A percentile compares a stretch with the other conserved stretches of the same genome.
phyloP scores from a whole-genome alignment of 1,284 basidiomycete genomes.

The Gomphus sp. region DNA sequence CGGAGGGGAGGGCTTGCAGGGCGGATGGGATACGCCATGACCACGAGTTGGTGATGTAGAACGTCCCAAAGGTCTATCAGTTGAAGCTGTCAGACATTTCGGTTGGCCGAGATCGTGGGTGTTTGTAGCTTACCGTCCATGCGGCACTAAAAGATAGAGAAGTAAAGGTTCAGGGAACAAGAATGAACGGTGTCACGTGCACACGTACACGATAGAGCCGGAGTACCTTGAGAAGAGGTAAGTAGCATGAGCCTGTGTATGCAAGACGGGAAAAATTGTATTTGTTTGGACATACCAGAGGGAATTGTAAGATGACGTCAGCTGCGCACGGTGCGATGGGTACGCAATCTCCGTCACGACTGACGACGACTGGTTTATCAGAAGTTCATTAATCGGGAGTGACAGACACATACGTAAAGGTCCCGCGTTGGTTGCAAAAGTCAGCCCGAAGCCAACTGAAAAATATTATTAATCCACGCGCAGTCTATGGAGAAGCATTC shows the following conservation, averaged over 20 bases:
- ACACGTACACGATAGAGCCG: conserved; percentile 56
- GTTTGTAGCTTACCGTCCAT: conserved; percentile 36
- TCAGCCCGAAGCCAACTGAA: conserved; percentile 65
- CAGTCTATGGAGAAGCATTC: neutral
- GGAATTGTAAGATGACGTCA: conserved; percentile 71
- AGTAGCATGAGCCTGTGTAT: neutral
- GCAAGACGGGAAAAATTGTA: neutral
- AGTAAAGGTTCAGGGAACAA: neutral
- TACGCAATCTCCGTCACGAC: conserved; percentile 71
- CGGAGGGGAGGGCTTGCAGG: conserved; percentile 54
- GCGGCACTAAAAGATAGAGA: conserved; percentile 38
- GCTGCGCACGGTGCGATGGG: conserved; percentile 62
- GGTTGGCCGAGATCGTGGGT: neutral
- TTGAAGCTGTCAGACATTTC: neutral
- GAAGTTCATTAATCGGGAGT: neutral
- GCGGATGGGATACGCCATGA: conserved; percentile 68
- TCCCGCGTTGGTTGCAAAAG: conserved; percentile 45
- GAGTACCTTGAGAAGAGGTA: conserved; percentile 22
- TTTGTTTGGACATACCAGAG: conserved; percentile 47
- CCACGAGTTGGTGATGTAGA: conserved; percentile 56
- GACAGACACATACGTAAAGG: conserved; percentile 17
- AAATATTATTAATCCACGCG: neutral
- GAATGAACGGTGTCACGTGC: conserved; percentile 4
- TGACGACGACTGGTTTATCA: neutral
- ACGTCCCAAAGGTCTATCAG: conserved; percentile 52